Conservation (phyloP, 352 stramenopile genomes). For the Pythium scleroteichum region DNA sequence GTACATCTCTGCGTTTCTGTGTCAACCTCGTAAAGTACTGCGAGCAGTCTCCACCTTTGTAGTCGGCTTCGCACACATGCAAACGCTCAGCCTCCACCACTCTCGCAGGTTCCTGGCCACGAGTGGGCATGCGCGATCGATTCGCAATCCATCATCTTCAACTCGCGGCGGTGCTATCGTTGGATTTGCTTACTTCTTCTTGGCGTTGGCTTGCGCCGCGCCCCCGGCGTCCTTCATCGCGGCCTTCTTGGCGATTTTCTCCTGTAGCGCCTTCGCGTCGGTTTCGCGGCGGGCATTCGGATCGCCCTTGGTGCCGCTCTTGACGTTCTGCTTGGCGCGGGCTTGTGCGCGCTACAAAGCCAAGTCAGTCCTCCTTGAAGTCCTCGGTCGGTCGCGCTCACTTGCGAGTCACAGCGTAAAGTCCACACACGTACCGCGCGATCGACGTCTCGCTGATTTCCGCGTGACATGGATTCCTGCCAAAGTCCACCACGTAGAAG, state of each 20-base stretch:
- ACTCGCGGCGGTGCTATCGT: background rate
- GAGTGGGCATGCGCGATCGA: constrained; percentile 23
- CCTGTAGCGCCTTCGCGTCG: constrained; percentile 74
- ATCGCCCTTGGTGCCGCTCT: constrained; percentile 38
- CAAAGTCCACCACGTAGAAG: background rate
- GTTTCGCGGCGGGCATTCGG: constrained; percentile 61
- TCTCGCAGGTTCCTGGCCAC: background rate
- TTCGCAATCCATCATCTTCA: constrained; percentile 24
- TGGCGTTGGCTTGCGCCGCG: constrained; percentile 4
- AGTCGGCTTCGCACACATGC: constrained; percentile 17
- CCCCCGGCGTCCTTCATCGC: constrained; percentile 57
- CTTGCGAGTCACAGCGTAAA: background rate
- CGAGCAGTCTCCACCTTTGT: too few species aligned
- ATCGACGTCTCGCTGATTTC: constrained; percentile 76
- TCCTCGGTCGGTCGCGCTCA: background rate
- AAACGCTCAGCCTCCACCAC: constrained; percentile 4
- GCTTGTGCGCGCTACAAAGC: constrained; percentile 64
- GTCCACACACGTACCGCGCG: constrained; percentile 49
- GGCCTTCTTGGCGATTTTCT: constrained; percentile 80
- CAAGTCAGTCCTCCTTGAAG: constrained; percentile 3
- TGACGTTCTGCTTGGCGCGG: constrained; percentile 38
- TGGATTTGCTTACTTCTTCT: constrained; percentile 17
- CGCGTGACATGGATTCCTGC: constrained; percentile 51
- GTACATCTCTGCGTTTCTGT: too few species aligned
- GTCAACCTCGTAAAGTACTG: too few species aligned